A percentile compares a stretch with the other conserved stretches of the same genome.
Evolutionary conservation across 345 rosid genomes (phyloP).

Genomic region (Firmiana major): DNA sequence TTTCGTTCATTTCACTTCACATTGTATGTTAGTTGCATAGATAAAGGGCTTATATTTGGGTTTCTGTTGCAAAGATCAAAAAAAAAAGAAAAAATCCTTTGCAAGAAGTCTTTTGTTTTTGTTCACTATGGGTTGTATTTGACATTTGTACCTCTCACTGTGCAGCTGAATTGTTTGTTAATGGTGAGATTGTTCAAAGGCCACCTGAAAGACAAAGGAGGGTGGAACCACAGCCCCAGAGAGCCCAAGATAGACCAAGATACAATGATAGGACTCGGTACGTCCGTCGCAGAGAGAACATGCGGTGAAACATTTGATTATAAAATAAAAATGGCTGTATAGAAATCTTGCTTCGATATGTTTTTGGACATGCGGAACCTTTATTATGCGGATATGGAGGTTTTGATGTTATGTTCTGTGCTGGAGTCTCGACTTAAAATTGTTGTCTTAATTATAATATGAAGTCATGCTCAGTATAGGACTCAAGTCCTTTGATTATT

Average conservation of each 20-base stretch:
- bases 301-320: constrained; percentile 30
- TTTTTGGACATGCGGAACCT: not conserved
- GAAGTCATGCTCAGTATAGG: not conserved
- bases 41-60: not conserved
- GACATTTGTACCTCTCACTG: not conserved
- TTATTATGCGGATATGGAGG: not conserved
- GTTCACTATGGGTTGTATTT: not conserved
- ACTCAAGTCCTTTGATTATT: not conserved
- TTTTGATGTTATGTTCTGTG: no score
- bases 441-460: not conserved
- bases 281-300: constrained; percentile 78
- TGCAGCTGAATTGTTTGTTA: constrained; percentile 91
- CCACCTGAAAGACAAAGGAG: constrained; percentile 92
- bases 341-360: constrained; percentile 5
- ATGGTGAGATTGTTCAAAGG: constrained; percentile 92
- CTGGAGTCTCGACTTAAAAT: no score
- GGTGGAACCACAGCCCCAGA: constrained; percentile 91
- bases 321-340: constrained; percentile 16
- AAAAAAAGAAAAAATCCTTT: not conserved
- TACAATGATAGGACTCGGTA: constrained; percentile 93
- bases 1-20: not conserved
- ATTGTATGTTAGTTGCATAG: not conserved
- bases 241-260: constrained; percentile 95
- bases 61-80: not conserved
- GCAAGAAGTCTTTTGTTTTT: not conserved